Evolutionary conservation across 805 yeast genomes (phyloP), one percentile per base, ranked within the genome.

Genomic region (Candida gorgasii): DNA sequence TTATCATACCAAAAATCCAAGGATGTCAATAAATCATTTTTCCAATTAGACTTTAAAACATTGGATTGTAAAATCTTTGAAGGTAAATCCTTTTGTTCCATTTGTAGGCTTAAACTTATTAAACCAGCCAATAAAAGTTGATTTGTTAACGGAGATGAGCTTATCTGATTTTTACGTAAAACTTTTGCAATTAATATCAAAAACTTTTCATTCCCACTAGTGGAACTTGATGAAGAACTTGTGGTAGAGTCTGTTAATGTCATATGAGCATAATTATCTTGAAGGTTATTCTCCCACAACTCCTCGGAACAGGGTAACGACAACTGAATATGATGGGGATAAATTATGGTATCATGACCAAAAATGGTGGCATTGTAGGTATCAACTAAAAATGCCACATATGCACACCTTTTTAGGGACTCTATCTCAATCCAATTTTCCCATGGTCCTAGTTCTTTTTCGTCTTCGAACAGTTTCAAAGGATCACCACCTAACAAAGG

Each of bases 401-500:
- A 57, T 48, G 45, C 60, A 32, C 51, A 67, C 36, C 52, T 52
- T 42, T 56, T 67, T 41, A 57, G 46, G 6, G 59, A 55, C 35
- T 65, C 69, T 14, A 55, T 52, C 31, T 65, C 69, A 11, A 61
- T 53, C 65, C 69, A 65, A 28, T 54, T 56, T 8, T 54, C 55
- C 57, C 57, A 53, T 3, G 42, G 42, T 2, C 38, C 51, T 13
- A 18, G 23, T 20, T 44, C 45, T 2, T 30, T 35, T 8, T 38
- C 36, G 19, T 39, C 42, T 11, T 39, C 37, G 16, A 22, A 19
- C 17, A 16, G 19, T 14, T 39, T 39, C 27, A 56, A 49, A 1
- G 69, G 70, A 37, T 65, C 69, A 5, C 72, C 70, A 3, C 72
- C 73, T 13, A 67, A 48, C 6, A 66, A 28, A 19, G 55, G 55